A percentile compares a stretch with the other conserved stretches of the same genome.
phyloP scores from a whole-genome alignment of 192 early-diverging fungal species.

The Geosiphon pyriformis region DNA sequence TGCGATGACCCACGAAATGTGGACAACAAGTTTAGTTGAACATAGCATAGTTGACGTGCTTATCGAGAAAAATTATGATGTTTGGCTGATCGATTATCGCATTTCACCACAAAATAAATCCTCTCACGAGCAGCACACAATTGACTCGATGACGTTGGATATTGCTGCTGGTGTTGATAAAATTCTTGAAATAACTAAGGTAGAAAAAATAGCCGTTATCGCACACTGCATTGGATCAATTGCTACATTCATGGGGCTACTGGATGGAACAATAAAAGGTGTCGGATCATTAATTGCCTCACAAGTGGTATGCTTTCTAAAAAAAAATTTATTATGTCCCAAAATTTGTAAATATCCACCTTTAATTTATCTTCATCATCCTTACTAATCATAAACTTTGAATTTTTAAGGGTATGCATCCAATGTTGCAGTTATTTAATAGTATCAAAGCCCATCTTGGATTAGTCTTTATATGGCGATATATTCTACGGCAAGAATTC shows the following conservation, averaged over 20 bases:
- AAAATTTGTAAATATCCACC: not conserved
- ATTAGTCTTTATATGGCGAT: not conserved
- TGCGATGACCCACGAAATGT: slow-evolving; percentile 34
- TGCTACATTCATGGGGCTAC: slow-evolving; percentile 36
- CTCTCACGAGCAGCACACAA: slow-evolving; percentile 26
- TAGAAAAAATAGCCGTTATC: slow-evolving; percentile 37
- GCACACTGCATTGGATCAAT: slow-evolving; percentile 41
- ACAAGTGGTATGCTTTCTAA: slow-evolving; percentile 28
- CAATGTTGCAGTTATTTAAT: slow-evolving; percentile 9
- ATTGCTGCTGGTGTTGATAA: slow-evolving; percentile 33
- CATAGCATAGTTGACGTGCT: slow-evolving; percentile 40
- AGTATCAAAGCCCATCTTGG: not conserved
- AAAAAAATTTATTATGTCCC: not conserved
- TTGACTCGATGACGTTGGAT: slow-evolving; percentile 30
- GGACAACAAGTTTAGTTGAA: slow-evolving; percentile 34
- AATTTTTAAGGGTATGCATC: slow-evolving; percentile 9
- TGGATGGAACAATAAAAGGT: slow-evolving; percentile 37
- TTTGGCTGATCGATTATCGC: slow-evolving; percentile 40
- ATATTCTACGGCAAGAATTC: slow-evolving; percentile 7
- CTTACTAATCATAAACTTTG: not conserved
- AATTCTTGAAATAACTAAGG: slow-evolving; percentile 29
- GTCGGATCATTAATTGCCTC: slow-evolving; percentile 36
- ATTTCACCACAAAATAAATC: slow-evolving; percentile 26
- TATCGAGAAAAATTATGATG: slow-evolving; percentile 38
- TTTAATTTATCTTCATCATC: not conserved